These are phyloP conservation scores for Polygonum aviculare DNA, from an alignment of 148 eudicot species.

Conservation along the genomic window DNA sequence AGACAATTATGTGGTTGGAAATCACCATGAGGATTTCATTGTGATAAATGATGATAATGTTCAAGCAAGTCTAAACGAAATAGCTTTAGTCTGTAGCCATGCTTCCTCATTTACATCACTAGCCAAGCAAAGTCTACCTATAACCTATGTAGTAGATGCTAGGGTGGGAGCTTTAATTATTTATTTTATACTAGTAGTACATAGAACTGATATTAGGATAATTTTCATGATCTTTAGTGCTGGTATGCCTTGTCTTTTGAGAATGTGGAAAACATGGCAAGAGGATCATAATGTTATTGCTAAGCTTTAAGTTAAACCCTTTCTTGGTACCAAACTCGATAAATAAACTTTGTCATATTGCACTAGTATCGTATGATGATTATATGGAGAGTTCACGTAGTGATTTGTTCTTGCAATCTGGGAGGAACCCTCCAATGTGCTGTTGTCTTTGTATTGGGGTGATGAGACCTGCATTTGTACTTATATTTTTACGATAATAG, in stretches of 20 bases:
- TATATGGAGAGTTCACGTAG: neutral
- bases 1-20: neutral
- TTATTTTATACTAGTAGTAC: neutral
- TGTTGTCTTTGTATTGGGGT: neutral
- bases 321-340: neutral
- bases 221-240: neutral
- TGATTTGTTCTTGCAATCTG: neutral
- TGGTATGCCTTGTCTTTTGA: neutral
- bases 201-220: neutral
- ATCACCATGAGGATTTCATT: neutral
- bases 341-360: neutral
- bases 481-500: neutral
- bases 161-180: neutral
- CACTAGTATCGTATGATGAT: neutral
- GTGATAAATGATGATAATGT: conserved; percentile 2
- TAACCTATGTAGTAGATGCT: neutral
- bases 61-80: neutral
- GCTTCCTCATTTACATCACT: neutral
- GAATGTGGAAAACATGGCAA: neutral
- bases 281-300: neutral
- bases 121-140: neutral
- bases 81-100: neutral
- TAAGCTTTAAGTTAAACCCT: neutral
- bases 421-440: neutral
- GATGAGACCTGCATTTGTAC: neutral